Evolutionary conservation across 306 rosid genomes (phyloP).

Genomic region (Hippophae gyantsensis): DNA sequence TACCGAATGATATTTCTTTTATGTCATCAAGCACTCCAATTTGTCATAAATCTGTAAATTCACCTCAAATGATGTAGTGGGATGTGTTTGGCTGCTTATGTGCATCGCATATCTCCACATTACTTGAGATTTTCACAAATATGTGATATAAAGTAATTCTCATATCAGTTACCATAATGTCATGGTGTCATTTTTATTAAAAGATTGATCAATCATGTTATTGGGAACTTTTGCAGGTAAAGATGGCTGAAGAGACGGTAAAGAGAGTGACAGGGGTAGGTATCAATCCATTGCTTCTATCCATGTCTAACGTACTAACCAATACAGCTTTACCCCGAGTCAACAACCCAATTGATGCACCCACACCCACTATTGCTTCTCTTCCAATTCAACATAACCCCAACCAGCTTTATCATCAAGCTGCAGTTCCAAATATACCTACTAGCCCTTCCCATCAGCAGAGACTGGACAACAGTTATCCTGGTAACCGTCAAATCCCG

Average conservation of each 20-base stretch:
- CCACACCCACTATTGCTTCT: conserved; percentile 21
- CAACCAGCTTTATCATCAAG: conserved; percentile 37
- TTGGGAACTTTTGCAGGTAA: conserved; percentile 28
- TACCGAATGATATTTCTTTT: too few species aligned
- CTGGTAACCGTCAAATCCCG: conserved; percentile 10
- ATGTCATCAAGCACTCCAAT: too few species aligned
- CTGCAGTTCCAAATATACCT: conserved; percentile 16
- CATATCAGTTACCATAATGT: too few species aligned
- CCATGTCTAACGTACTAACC: conserved; percentile 26
- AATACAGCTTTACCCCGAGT: conserved; percentile 15
- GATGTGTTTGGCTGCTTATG: too few species aligned
- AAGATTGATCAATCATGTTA: neutral
- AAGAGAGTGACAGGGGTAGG: conserved; percentile 36
- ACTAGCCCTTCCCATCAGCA: conserved; percentile 21
- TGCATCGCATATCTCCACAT: too few species aligned
- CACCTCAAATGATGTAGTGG: too few species aligned
- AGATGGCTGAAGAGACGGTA: conserved; percentile 52
- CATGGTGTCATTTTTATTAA: too few species aligned
- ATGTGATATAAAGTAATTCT: too few species aligned
- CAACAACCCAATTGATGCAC: conserved; percentile 11
- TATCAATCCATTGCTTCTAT: conserved; percentile 34
- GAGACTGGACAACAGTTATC: conserved; percentile 26
- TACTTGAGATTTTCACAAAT: too few species aligned
- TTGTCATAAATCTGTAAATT: too few species aligned
- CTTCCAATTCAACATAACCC: conserved; percentile 29